phyloP scores from a whole-genome alignment of 1,284 basidiomycete genomes.

The Boletus hoseneyae region DNA sequence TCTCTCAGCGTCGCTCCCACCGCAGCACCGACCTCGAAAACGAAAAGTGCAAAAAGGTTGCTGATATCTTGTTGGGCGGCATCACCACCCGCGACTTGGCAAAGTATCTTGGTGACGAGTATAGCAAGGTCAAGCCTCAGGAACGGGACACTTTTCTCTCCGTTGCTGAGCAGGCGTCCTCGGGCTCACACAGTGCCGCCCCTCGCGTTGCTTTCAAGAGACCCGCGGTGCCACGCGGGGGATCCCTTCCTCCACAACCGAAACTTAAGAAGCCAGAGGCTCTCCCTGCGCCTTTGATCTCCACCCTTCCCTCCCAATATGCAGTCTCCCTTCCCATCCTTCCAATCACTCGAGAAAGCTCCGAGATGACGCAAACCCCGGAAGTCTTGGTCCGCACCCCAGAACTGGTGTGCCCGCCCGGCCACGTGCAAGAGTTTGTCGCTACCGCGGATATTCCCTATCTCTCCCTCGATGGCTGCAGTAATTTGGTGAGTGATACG shows the following conservation, averaged over 20 bases:
- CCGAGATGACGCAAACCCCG: constrained; percentile 1
- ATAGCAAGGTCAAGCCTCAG: not conserved
- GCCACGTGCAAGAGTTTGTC: constrained; percentile 30
- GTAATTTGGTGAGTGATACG: constrained; percentile 15
- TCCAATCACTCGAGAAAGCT: not conserved
- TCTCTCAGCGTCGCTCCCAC: constrained; percentile 26
- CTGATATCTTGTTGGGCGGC: constrained; percentile 42
- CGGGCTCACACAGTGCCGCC: not conserved
- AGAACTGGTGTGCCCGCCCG: constrained; percentile 18
- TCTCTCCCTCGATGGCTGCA: constrained; percentile 31
- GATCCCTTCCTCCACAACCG: constrained; percentile 4
- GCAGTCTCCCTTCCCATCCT: not conserved
- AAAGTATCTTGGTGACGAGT: constrained; percentile 14
- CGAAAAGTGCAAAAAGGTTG: constrained; percentile 42
- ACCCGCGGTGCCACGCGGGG: constrained; percentile 1
- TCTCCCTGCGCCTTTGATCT: not conserved
- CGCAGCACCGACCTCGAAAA: constrained; percentile 32
- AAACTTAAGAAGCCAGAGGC: constrained; percentile 7
- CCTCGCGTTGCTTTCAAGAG: constrained; percentile 9
- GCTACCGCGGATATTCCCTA: constrained; percentile 40
- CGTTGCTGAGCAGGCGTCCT: not conserved
- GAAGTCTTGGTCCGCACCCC: constrained; percentile 13
- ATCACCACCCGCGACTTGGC: constrained; percentile 37
- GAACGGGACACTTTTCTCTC: not conserved
- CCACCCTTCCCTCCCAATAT: constrained; percentile 3